Percentiles rank a stretch among this genome's conserved stretches.
phyloP scores from a whole-genome alignment of 2,329 filamentous ascomycete genomes.

The Aspergillus sp. region DNA sequence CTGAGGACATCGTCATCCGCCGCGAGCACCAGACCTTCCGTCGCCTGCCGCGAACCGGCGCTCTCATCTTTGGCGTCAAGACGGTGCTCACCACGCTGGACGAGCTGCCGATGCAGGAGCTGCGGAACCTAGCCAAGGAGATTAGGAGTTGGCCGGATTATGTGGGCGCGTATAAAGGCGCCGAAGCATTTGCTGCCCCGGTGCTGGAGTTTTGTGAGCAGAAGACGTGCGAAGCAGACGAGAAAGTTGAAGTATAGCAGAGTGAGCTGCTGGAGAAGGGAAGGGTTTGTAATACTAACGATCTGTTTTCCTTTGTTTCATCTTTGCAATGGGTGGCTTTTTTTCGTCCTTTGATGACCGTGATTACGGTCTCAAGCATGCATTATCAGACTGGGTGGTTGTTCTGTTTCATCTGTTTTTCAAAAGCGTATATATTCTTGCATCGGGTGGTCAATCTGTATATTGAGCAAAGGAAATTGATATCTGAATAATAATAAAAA shows the following conservation, averaged over 20 bases:
- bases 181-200: conserved; percentile 35
- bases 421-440: neutral
- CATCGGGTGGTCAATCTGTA: neutral
- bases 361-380: neutral
- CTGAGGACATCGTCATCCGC: conserved; percentile 40
- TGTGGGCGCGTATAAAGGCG: conserved; percentile 39
- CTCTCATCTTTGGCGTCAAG: conserved; percentile 45
- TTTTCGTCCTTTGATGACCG: neutral
- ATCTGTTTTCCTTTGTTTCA: neutral
- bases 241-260: conserved; percentile 6
- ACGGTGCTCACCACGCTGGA: conserved; percentile 38
- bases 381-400: neutral
- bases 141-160: conserved; percentile 40
- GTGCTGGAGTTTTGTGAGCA: conserved; percentile 31
- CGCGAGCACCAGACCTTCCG: conserved; percentile 45
- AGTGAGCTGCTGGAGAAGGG: no score
- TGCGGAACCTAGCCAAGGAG: conserved; percentile 36
- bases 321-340: conserved; percentile 1
- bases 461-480: neutral
- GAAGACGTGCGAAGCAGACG: conserved; percentile 8
- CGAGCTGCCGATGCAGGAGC: conserved; percentile 34
- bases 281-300: neutral
- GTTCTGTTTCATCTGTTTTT: neutral
- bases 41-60: conserved; percentile 35
- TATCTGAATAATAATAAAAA: neutral